Percentiles rank a stretch among this genome's conserved stretches.
phyloP scores from a whole-genome alignment of 2,329 filamentous ascomycete genomes.

The Penicillium sp. region DNA sequence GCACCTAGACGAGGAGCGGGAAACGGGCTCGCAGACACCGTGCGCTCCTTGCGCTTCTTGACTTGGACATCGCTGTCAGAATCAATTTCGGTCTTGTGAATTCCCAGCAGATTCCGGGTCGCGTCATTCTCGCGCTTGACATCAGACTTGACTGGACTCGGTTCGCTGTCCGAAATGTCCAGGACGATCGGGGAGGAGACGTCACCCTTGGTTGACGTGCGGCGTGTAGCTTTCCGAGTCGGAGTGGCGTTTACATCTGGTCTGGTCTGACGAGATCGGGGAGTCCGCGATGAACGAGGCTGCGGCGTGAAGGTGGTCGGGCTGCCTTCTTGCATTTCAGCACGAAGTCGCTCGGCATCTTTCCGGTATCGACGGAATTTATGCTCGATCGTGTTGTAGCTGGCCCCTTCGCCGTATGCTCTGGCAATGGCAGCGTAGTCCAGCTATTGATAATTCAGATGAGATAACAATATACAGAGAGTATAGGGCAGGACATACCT shows the following conservation, averaged over 20 bases:
- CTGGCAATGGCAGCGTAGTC: slow-evolving; percentile 42
- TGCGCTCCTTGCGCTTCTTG: background rate
- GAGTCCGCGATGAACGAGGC: background rate
- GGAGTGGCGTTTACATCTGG: no score
- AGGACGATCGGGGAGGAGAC: background rate
- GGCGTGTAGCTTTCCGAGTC: no score
- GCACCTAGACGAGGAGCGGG: no score
- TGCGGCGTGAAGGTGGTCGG: background rate
- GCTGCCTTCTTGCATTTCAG: background rate
- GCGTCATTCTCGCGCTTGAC: background rate
- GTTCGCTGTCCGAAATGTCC: background rate
- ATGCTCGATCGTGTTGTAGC: slow-evolving; percentile 46
- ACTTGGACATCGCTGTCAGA: background rate
- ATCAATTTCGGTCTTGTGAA: background rate
- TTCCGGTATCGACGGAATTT: slow-evolving; percentile 44
- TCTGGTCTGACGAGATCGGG: background rate
- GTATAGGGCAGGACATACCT: background rate
- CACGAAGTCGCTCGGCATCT: slow-evolving; percentile 33
- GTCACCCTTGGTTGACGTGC: background rate
- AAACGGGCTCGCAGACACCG: background rate
- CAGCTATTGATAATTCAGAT: slow-evolving; percentile 32
- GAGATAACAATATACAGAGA: background rate
- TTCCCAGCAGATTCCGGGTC: background rate
- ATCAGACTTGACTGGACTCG: slow-evolving; percentile 6
- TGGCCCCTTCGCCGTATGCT: slow-evolving; percentile 44